These are phyloP conservation scores for Solanum virginianum DNA, from an alignment of 257 asterid genomes.

Conservation along the genomic window DNA sequence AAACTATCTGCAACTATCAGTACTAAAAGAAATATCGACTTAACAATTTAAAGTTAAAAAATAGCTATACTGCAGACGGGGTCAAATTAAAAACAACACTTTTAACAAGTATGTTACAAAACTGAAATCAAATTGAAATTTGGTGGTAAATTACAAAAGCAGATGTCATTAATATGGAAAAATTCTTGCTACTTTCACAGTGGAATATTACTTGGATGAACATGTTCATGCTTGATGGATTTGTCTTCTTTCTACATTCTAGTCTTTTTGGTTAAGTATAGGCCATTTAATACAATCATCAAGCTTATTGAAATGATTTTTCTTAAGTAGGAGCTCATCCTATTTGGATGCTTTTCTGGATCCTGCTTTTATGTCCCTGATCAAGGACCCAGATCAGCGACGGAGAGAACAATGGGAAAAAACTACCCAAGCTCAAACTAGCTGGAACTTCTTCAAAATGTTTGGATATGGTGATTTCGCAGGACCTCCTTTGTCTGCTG, in stretches of 20 bases:
- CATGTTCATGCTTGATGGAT: not conserved
- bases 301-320: not conserved
- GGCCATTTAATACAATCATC: not conserved
- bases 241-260: not conserved
- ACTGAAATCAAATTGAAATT: not conserved
- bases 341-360: slow-evolving; percentile 78
- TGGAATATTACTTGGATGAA: not conserved
- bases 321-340: slow-evolving; percentile 42
- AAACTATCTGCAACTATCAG: too few species aligned
- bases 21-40: too few species aligned
- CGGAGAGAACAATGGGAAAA: slow-evolving; percentile 88
- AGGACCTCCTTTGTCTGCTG: slow-evolving; percentile 74
- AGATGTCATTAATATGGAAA: not conserved
- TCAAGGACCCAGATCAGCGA: slow-evolving; percentile 80
- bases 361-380: slow-evolving; percentile 89
- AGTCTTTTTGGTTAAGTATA: not conserved
- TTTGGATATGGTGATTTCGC: slow-evolving; percentile 90
- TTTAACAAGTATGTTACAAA: not conserved
- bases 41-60: too few species aligned
- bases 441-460: slow-evolving; percentile 58
- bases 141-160: not conserved
- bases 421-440: slow-evolving; percentile 66
- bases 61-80: too few species aligned
- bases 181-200: not conserved
- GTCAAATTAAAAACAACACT: too few species aligned